Conservation (phyloP, 352 stramenopile genomes). For the Phytophthora fragariaefolia region DNA sequence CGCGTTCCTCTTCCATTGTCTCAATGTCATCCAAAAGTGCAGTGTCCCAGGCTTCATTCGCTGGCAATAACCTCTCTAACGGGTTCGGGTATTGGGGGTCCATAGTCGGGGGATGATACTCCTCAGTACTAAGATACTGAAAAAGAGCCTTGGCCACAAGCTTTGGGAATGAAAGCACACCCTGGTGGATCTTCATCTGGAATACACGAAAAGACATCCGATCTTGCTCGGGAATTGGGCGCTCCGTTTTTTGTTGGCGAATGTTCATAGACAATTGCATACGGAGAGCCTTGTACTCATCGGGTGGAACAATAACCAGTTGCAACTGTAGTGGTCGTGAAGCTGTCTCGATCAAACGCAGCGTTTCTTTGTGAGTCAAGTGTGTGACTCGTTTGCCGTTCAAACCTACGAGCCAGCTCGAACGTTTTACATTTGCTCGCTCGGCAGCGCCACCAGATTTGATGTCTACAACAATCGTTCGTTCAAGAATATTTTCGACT, state of each 20-base stretch:
- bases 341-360: slow-evolving; percentile 86
- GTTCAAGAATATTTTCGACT: slow-evolving; percentile 90
- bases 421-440: slow-evolving; percentile 77
- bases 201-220: slow-evolving; percentile 89
- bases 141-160: slow-evolving; percentile 69
- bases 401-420: slow-evolving; percentile 84
- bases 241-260: slow-evolving; percentile 83
- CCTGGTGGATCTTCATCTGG: slow-evolving; percentile 87
- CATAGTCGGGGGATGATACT: slow-evolving; percentile 64
- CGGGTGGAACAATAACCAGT: slow-evolving; percentile 71
- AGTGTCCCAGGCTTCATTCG: slow-evolving; percentile 59
- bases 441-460: slow-evolving; percentile 81
- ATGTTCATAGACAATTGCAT: slow-evolving; percentile 88
- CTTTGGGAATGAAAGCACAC: slow-evolving; percentile 74
- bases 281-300: slow-evolving; percentile 76
- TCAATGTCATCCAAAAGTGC: slow-evolving; percentile 65
- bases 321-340: slow-evolving; percentile 72
- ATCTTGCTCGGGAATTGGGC: slow-evolving; percentile 82
- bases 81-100: slow-evolving; percentile 60
- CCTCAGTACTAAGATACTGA: slow-evolving; percentile 78
- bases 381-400: slow-evolving; percentile 80
- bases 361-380: slow-evolving; percentile 86
- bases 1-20: slow-evolving; percentile 65
- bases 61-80: slow-evolving; percentile 53
- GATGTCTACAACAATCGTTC: slow-evolving; percentile 90